Base-by-base conservation (phyloP, 257 asterid genomes). In the Linderniella brevidens region DNA sequence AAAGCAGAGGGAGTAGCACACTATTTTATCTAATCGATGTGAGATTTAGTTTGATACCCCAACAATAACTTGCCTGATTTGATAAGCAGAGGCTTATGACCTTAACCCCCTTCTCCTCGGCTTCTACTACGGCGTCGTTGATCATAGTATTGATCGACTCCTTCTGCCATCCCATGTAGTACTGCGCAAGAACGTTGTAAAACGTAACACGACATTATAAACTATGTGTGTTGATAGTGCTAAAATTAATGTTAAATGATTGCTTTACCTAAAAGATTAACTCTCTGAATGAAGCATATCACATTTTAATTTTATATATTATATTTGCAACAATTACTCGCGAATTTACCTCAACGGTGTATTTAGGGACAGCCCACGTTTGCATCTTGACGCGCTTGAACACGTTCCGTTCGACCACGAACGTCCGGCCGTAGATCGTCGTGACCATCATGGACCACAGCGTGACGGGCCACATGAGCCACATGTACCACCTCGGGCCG, bases 1-100 rank as follows among this genome's bases (percentile, higher is more conserved):
- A n/a, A n/a, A n/a, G n/a, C n/a, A n/a, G n/a, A n/a, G n/a, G n/a
- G n/a, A n/a, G n/a, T n/a, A n/a, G n/a, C n/a, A n/a, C n/a, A n/a
- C n/a, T n/a, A n/a, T n/a, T n/a, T n/a, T n/a, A n/a, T n/a, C n/a
- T n/a, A n/a, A n/a, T 8, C 4, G 50, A 25, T 29, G 19, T 5
- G 32, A 25, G 32, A 25, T 25, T 25, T 25, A n/a, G n/a, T n/a
- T n/a, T 25, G 32, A 2, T 6, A 6, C 6, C 32, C 32, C 6
- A 2, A 6, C 6, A 25, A 2, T 25, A 25, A 49, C 62, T 60
- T 49, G 60, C 95, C 81, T 79, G 94, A 62, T 86, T 86, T 11
- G 70, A 55, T 39, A 86, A 74, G 58, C 97, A 94, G 37, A 86
- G 79, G 56, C 79, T 77, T 37, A 86, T 9, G 20, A 79, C 80